A percentile compares a stretch with the other conserved stretches of the same genome.
These are phyloP conservation scores for Penicillium italicum DNA, from an alignment of 2,329 filamentous ascomycete species.

Conservation along the genomic window DNA sequence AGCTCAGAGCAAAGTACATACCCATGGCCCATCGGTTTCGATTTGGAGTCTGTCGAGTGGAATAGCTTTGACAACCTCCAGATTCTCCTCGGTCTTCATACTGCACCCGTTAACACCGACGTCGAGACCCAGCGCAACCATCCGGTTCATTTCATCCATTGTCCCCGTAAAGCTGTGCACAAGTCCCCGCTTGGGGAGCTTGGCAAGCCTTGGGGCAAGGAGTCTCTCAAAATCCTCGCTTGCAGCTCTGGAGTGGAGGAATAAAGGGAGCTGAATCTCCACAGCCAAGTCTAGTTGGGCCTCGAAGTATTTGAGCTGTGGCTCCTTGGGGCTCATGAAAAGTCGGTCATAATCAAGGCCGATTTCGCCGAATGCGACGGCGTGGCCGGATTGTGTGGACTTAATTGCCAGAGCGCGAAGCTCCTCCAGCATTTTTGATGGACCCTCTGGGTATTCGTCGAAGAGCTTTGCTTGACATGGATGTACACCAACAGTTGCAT, in stretches of 20 bases:
- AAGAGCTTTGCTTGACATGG: conserved; percentile 84
- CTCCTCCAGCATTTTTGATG: conserved; percentile 48
- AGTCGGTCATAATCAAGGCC: conserved; percentile 95
- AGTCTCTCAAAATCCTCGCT: conserved; percentile 77
- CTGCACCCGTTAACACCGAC: conserved; percentile 97
- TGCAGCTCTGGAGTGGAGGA: conserved; percentile 86
- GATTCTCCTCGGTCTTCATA: conserved; percentile 89
- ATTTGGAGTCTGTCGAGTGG: conserved; percentile 80
- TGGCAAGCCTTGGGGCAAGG: conserved; percentile 60
- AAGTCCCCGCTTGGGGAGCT: conserved; percentile 70
- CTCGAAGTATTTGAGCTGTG: conserved; percentile 81
- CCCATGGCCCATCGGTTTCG: conserved; percentile 93
- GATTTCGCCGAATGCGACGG: conserved; percentile 86
- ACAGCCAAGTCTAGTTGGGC: conserved; percentile 76
- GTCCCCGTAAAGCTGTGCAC: conserved; percentile 96
- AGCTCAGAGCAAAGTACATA: conserved; percentile 23
- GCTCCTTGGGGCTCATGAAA: conserved; percentile 71
- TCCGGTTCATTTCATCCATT: conserved; percentile 72
- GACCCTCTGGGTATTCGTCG: conserved; percentile 52
- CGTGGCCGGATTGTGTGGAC: conserved; percentile 56
- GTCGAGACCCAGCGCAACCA: conserved; percentile 77
- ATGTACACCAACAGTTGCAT: conserved; percentile 88
- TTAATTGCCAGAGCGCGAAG: conserved; percentile 63
- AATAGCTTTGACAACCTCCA: conserved; percentile 75
- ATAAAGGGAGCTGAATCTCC: conserved; percentile 75